Conservation (phyloP, 2,329 filamentous ascomycete species). For the Beauveria varroae region DNA sequence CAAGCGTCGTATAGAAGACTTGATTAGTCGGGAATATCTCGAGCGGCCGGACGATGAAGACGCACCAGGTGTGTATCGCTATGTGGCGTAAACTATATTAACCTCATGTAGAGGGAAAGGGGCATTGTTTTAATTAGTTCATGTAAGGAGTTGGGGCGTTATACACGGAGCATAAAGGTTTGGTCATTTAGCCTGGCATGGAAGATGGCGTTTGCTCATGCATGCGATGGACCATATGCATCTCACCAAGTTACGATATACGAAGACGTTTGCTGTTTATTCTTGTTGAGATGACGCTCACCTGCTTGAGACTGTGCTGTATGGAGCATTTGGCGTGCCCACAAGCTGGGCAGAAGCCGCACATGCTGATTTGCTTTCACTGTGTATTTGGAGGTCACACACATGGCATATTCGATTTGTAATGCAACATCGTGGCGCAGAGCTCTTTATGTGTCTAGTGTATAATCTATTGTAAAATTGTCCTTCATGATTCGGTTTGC, state of each 20-base stretch:
- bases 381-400: too few species aligned
- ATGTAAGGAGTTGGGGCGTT: slow-evolving; percentile 2
- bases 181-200: background rate
- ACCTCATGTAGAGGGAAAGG: background rate
- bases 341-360: too few species aligned
- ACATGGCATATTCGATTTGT: too few species aligned
- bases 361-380: too few species aligned
- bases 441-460: background rate
- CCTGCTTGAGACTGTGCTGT: too few species aligned
- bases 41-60: slow-evolving; percentile 61
- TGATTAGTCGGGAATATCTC: slow-evolving; percentile 71
- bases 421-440: background rate
- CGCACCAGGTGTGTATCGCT: slow-evolving; percentile 59
- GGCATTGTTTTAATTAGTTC: background rate
- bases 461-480: background rate
- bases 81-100: slow-evolving; percentile 50
- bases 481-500: background rate
- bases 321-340: too few species aligned
- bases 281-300: too few species aligned
- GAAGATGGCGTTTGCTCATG: background rate
- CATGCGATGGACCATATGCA: background rate
- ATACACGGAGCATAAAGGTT: background rate
- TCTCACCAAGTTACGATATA: background rate
- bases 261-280: too few species aligned
- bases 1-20: slow-evolving; percentile 72